phyloP scores from a whole-genome alignment of 352 stramenopile genomes.

The Phytopythium delawarense region DNA sequence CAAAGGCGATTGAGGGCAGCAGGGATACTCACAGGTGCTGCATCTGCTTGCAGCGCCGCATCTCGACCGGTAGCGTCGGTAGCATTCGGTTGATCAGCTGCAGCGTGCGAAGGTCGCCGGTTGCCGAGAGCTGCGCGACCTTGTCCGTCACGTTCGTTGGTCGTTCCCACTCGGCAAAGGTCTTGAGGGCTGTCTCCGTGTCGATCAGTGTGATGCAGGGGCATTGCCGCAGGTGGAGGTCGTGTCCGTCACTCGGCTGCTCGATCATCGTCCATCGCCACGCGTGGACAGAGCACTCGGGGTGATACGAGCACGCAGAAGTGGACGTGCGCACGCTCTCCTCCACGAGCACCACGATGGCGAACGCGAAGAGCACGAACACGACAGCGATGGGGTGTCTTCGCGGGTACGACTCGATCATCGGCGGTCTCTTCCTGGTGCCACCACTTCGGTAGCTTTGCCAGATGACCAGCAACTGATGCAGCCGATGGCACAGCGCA shows the following conservation, averaged over 20 bases:
- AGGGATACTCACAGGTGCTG: conserved; percentile 6
- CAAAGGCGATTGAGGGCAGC: background rate
- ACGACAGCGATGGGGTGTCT: conserved; percentile 13
- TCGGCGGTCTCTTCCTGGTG: background rate
- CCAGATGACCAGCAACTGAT: background rate
- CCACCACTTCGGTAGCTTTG: background rate
- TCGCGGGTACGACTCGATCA: conserved; percentile 11
- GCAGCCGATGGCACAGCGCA: conserved; percentile 18
- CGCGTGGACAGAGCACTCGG: conserved; percentile 18
- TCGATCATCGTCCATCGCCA: conserved; percentile 16
- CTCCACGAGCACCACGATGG: conserved; percentile 11
- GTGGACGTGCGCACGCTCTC: conserved; percentile 11
- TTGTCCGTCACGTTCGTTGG: conserved; percentile 12
- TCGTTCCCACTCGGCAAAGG: conserved; percentile 7
- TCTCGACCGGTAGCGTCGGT: conserved; percentile 10
- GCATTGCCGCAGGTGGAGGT: conserved; percentile 6
- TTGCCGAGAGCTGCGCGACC: conserved; percentile 10
- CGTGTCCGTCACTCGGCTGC: too few species aligned
- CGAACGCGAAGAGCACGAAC: conserved; percentile 10
- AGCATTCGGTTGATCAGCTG: conserved; percentile 15
- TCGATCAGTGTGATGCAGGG: conserved; percentile 19
- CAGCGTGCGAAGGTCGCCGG: conserved; percentile 8
- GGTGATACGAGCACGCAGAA: conserved; percentile 5
- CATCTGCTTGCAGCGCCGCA: conserved; percentile 6
- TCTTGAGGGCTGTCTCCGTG: conserved; percentile 7